Base-by-base conservation (phyloP, 371 early-diverging fungal genomes). In the Mortierella polycephala region DNA sequence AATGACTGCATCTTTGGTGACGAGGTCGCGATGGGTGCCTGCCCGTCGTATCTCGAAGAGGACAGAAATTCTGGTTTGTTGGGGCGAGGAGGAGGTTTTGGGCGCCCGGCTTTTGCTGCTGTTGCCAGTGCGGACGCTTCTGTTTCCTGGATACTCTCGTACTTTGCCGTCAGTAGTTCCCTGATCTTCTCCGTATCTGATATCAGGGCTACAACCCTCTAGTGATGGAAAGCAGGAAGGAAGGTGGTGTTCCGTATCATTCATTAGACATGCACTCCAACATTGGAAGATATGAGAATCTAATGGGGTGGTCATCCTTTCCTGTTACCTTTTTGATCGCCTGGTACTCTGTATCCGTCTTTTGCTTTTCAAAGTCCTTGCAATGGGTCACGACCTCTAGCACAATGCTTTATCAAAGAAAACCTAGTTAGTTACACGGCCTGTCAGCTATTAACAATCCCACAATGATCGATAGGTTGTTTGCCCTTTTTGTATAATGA, bases 321-420 rank as follows among this genome's bases (percentile, higher is more conserved):
- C 14, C 37, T 47, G 53, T 79, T 84, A 87, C 89, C 63, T 77
- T 84, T 54, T 80, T 82, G 11, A 89, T 69, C 5, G 74, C 57
- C 1, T 76, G 13, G 63, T 90, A 91, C 9, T 69, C 62, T 12
- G 76, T 58, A 53, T 86, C 85, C 14, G 64, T 71, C 18, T 72
- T 83, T 14, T 67, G 40, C 13, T 85, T 80, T 11, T 82, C 81
- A 60, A 71, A 83, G 9, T 84, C 83, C n/a, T 73, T 77, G 64
- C 83, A 83, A n/a, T 81, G 81, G 23, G 75, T 65, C 42, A 91
- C 72, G 23, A 88, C 74, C 50, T 89, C 89, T 5, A 86, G 53
- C 57, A 89, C 71, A 44, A 92, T 90, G 56, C 90, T 91, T 9
- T 8, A 58, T 47, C n/a, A 42, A 20, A 53, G 57, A 13, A n/a